phyloP scores from a whole-genome alignment of 1,284 basidiomycete species.

The Exobasidium rhododendri region DNA sequence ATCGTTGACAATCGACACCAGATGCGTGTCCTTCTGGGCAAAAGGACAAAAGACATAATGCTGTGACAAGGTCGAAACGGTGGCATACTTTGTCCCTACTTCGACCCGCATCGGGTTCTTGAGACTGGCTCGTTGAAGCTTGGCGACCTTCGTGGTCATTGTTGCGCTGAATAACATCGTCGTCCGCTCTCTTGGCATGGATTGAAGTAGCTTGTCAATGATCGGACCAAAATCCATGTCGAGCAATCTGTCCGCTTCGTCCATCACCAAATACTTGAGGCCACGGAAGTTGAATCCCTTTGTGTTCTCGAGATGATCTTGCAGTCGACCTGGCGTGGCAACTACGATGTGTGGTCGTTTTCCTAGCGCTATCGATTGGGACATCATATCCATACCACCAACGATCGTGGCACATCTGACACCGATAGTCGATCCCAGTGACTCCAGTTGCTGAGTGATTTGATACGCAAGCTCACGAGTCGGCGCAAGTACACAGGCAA shows the following conservation, averaged over 20 bases:
- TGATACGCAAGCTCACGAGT: slow-evolving; percentile 89
- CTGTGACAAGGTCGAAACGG: slow-evolving; percentile 90
- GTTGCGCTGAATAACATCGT: slow-evolving; percentile 98
- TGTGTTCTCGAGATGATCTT: slow-evolving; percentile 95
- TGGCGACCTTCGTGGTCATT: slow-evolving; percentile 99
- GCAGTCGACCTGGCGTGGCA: slow-evolving; percentile 91
- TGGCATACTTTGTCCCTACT: slow-evolving; percentile 90
- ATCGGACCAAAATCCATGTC: slow-evolving; percentile 97
- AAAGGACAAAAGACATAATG: slow-evolving; percentile 94
- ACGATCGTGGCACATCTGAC: slow-evolving; percentile 87
- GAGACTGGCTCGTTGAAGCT: slow-evolving; percentile 92
- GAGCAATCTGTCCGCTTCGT: slow-evolving; percentile 92
- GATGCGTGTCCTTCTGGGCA: slow-evolving; percentile 85
- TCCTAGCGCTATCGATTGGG: slow-evolving; percentile 86
- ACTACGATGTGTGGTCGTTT: slow-evolving; percentile 81
- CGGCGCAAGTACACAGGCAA: slow-evolving; percentile 89
- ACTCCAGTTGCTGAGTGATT: slow-evolving; percentile 92
- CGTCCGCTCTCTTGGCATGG: slow-evolving; percentile 87
- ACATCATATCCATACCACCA: slow-evolving; percentile 91
- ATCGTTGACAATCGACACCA: slow-evolving; percentile 84
- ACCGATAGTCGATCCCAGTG: slow-evolving; percentile 70
- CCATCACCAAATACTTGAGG: slow-evolving; percentile 88
- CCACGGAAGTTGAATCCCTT: slow-evolving; percentile 90
- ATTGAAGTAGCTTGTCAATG: slow-evolving; percentile 94
- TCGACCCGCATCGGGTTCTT: slow-evolving; percentile 92